phyloP scores from a whole-genome alignment of 2,329 filamentous ascomycete species.

The Taxawa tesnikishii region DNA sequence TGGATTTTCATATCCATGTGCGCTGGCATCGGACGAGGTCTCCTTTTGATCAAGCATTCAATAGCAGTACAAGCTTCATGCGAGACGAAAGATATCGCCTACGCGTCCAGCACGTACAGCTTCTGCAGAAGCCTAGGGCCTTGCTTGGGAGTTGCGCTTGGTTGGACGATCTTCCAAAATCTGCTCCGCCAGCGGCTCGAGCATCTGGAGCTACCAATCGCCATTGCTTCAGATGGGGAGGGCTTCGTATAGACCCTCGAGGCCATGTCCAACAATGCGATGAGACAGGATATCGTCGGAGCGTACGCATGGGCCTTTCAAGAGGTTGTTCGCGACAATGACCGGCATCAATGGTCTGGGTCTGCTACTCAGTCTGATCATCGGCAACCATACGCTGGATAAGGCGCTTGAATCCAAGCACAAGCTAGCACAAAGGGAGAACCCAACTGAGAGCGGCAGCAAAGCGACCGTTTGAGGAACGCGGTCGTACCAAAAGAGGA shows the following conservation, averaged over 20 bases:
- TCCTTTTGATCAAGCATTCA: no score
- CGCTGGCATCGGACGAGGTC: no score
- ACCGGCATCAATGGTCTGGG: neutral
- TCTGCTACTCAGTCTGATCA: neutral
- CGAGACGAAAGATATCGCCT: no score
- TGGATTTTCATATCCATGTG: slow-evolving; percentile 35
- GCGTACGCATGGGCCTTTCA: neutral
- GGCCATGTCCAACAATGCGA: slow-evolving; percentile 6
- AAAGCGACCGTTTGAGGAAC: no score
- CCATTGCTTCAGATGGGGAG: slow-evolving; percentile 12
- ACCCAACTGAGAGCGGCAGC: no score
- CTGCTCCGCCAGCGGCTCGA: slow-evolving; percentile 11
- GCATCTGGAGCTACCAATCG: slow-evolving; percentile 4
- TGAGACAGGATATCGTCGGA: neutral
- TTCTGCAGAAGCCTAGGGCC: slow-evolving; percentile 37
- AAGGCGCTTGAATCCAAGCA: no score
- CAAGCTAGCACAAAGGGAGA: no score
- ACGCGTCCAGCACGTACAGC: no score
- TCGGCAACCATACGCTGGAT: no score
- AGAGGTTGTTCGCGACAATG: neutral
- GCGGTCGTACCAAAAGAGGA: no score
- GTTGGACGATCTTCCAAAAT: slow-evolving; percentile 29
- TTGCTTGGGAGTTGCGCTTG: slow-evolving; percentile 35
- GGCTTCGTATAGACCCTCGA: slow-evolving; percentile 11
- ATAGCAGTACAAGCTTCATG: no score